Base-by-base conservation (phyloP, 163 green algal genomes). In the Smithsoniella earleae region DNA sequence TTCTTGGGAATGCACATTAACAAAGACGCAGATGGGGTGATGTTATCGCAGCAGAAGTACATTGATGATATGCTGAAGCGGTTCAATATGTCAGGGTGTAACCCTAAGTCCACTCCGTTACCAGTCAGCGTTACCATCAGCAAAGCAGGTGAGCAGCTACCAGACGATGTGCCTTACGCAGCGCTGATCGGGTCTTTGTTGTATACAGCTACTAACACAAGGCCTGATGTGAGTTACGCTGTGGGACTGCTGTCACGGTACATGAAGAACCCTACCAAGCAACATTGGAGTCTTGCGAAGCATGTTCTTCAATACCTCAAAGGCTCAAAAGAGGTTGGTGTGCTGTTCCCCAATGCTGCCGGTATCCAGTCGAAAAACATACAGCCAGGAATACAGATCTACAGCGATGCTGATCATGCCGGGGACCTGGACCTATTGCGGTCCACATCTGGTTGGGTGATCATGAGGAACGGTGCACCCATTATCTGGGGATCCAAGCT, bases 1-100 rank as follows among this genome's bases (percentile, higher is more conserved):
- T 88, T 80, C 62, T 69, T 86, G 0, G 81, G 79, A 27, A 78
- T 81, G 33, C 73, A 80, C 55, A 77, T 86, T 3, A 16, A 66
- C 3, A 63, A 76, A 2, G 58, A 88, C 58, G 69, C 73, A 10
- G 8, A 64, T 25, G 13, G 25, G 13, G 33, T 64, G 25, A 36
- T 25, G 49, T 27, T 64, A 0, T 25, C 25, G 49, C 49, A 64
- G 1, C 13, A 25, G 25, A 64, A 64, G 49, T 64, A 64, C 49
- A 27, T 27, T 64, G 8, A 6, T 36, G 49, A 64, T 18, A 6
- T 64, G 8, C 49, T 64, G 6, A 27, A 64, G 8, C 8, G 13
- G 16, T 64, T 64, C 49, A 27, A 27, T 27, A 64, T 64, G 49
- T 10, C 49, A 13, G 49, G 6, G 5, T 64, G 49, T 27, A 64